Evolutionary conservation across 2,329 filamentous ascomycete genomes (phyloP), one percentile per base, ranked within the genome.

Genomic region (Cryoendolithus antarcticus): DNA sequence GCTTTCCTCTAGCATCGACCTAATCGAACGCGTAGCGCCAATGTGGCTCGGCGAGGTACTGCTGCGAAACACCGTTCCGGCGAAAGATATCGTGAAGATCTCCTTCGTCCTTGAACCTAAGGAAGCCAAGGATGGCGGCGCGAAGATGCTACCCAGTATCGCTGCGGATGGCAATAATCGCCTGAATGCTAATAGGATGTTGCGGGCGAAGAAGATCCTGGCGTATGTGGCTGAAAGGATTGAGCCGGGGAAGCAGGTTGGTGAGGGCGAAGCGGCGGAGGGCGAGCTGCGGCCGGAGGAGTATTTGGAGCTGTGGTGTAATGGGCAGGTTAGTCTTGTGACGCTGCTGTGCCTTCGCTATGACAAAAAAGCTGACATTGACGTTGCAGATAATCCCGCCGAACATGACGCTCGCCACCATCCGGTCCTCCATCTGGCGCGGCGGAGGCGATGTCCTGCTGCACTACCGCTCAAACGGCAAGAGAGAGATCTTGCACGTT

Each of bases 41-140:
- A 81, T 83, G 68, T 98, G 91, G 91, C 70, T 98, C 5, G 88
- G 83, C 9, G 88, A 96, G 47, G 74, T 94, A 29, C 67, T 98
- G 9, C 66, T 98, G 34, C 69, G 71, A 68, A 95, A 95, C 57
- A 72, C 76, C 56, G 75, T 85, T 6, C 85, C 86, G 0, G 63
- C 71, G 43, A 96, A 96, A 65, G 91, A 96, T n/a, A 79, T 88
- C 1, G 76, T 89, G 50, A 98, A 98, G 69, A 80, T 96, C n/a
- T 88, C 85, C 3, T 98, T 98, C 55, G 74, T 94, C 10, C 69
- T 98, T 15, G 77, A 91, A 50, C 88, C 91, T 0, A 86, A 75
- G 64, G 72, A 83, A 51, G 24, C 24, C 24, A 80, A 85, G 19
- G 33, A 30, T 10, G 35, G 32, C 10, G 29, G 36, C 6, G 24